phyloP scores from a whole-genome alignment of 2,329 filamentous ascomycete genomes.

The Tolypocladium guangdongense region DNA sequence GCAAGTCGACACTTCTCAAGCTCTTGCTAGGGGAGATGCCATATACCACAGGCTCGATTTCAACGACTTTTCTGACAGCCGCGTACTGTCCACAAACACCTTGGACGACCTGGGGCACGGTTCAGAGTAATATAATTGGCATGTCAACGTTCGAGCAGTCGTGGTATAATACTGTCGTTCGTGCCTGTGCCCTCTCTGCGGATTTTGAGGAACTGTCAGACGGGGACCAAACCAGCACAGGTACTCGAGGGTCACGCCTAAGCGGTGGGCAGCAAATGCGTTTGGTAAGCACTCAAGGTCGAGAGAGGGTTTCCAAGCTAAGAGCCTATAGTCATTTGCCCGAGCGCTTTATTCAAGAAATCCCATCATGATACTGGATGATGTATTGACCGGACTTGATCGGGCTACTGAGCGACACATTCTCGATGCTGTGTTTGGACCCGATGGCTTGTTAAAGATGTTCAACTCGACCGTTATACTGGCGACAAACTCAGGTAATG shows the following conservation, averaged over 20 bases:
- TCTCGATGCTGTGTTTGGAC: slow-evolving; percentile 22
- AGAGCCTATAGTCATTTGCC: slow-evolving; percentile 9
- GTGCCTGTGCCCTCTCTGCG: slow-evolving; percentile 7
- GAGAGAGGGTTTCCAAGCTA: not conserved
- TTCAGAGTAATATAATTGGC: slow-evolving; percentile 14
- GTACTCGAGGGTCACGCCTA: slow-evolving; percentile 11
- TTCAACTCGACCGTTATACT: slow-evolving; percentile 14
- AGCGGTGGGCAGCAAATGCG: slow-evolving; percentile 17
- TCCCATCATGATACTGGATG: slow-evolving; percentile 18
- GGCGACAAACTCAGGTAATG: slow-evolving; percentile 15
- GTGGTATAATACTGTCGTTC: slow-evolving; percentile 11
- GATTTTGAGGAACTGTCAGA: slow-evolving; percentile 10
- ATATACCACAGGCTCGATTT: slow-evolving; percentile 4
- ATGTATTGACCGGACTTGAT: slow-evolving; percentile 24
- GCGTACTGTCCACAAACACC: slow-evolving; percentile 14
- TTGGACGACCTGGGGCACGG: slow-evolving; percentile 12
- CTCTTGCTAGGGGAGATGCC: slow-evolving; percentile 12
- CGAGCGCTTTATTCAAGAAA: slow-evolving; percentile 14
- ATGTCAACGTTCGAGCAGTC: slow-evolving; percentile 6
- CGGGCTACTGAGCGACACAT: slow-evolving; percentile 25
- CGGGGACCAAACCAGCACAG: slow-evolving; percentile 12
- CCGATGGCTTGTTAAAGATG: slow-evolving; percentile 16
- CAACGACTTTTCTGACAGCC: slow-evolving; percentile 3
- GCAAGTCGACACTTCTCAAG: slow-evolving; percentile 13
- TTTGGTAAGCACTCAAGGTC: slow-evolving; percentile 7